These are phyloP conservation scores for Apiosordaria backusii DNA, from an alignment of 495 filamentous ascomycete species.

Conservation along the genomic window DNA sequence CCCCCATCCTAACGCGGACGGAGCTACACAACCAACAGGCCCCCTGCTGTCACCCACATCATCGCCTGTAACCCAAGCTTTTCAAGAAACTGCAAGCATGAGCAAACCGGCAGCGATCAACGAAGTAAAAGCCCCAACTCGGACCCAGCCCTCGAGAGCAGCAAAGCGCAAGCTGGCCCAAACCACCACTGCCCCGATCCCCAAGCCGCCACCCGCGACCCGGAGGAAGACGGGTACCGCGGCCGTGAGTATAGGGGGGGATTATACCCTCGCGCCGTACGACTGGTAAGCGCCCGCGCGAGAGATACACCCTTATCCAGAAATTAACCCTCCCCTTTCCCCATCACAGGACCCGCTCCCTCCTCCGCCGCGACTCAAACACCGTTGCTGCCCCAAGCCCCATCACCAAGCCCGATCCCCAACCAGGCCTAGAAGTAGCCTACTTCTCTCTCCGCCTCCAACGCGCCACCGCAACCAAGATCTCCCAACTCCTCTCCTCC, in stretches of 20 bases:
- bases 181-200: neutral
- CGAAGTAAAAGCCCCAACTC: constrained; percentile 13
- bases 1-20: too few species aligned
- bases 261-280: constrained; percentile 16
- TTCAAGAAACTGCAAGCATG: neutral
- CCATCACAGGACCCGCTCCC: neutral
- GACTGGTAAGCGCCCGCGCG: constrained; percentile 8
- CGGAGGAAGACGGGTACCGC: neutral
- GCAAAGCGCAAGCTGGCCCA: constrained; percentile 23
- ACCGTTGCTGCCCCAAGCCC: constrained; percentile 8
- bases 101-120: neutral
- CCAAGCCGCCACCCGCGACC: neutral
- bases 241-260: constrained; percentile 11
- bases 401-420: neutral
- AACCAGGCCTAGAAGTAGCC: constrained; percentile 12
- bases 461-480: neutral
- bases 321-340: neutral
- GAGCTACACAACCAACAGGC: too few species aligned
- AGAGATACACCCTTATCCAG: neutral
- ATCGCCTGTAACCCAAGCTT: too few species aligned
- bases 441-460: constrained; percentile 18
- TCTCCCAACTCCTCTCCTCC: neutral
- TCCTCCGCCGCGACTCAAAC: neutral
- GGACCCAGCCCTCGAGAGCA: constrained; percentile 26
- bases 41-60: too few species aligned